phyloP scores from a whole-genome alignment of 2,329 filamentous ascomycete species.

The Rhinocladiella mackenziei region DNA sequence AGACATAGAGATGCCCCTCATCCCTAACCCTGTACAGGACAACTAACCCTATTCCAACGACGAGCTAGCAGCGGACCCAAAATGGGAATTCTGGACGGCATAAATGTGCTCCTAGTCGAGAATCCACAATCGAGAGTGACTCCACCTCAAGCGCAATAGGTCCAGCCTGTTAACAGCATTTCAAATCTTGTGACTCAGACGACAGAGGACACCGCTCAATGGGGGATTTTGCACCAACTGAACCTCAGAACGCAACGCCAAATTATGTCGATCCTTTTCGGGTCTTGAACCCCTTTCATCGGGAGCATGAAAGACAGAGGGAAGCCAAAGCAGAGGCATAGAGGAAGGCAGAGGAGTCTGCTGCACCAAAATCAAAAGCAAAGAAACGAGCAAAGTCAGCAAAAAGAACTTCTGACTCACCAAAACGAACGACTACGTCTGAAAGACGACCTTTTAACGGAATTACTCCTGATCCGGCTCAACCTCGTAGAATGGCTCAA shows the following conservation, averaged over 20 bases:
- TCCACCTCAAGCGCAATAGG: neutral
- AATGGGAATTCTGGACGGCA: constrained; percentile 1
- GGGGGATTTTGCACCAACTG: constrained; percentile 7
- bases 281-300: constrained; percentile 52
- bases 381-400: constrained; percentile 12
- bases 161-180: constrained; percentile 17
- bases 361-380: constrained; percentile 5
- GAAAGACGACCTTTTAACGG: no score
- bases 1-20: no score
- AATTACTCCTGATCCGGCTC: neutral
- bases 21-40: constrained; percentile 1
- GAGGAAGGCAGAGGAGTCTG: constrained; percentile 14
- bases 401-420: no score
- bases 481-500: neutral
- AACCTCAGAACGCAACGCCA: constrained; percentile 31
- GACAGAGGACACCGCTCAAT: constrained; percentile 10
- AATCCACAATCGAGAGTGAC: neutral
- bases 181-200: constrained; percentile 22
- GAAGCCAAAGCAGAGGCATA: constrained; percentile 36
- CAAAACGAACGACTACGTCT: no score
- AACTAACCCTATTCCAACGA: neutral
- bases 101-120: constrained; percentile 2
- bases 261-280: constrained; percentile 52
- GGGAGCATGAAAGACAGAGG: constrained; percentile 43
- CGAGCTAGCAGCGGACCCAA: constrained; percentile 4